phyloP scores from a whole-genome alignment of 1,284 basidiomycete genomes.

The Psilocybe mexicana region DNA sequence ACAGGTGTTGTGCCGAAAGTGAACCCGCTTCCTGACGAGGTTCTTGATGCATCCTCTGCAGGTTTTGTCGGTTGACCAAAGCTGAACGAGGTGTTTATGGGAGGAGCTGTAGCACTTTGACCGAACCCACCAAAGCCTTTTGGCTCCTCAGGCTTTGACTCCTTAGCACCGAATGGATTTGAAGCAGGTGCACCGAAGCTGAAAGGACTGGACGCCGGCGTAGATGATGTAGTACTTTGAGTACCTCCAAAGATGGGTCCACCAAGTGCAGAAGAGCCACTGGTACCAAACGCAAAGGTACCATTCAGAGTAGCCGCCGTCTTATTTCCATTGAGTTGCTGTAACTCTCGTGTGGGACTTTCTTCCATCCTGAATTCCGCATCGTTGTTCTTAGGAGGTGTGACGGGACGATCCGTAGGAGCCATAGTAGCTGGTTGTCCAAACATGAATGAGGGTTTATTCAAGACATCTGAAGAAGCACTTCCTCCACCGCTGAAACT shows the following conservation, averaged over 20 bases:
- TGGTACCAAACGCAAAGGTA: conserved; percentile 46
- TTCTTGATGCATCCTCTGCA: conserved; percentile 25
- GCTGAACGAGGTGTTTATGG: conserved; percentile 29
- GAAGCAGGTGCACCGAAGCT: conserved; percentile 34
- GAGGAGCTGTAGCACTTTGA: conserved; percentile 21
- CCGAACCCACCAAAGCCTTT: conserved; percentile 35
- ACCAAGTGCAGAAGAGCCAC: conserved; percentile 30
- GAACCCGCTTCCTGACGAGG: conserved; percentile 41
- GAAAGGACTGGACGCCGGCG: conserved; percentile 36
- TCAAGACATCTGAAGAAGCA: conserved; percentile 28
- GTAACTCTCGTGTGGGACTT: conserved; percentile 60
- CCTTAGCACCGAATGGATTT: conserved; percentile 34
- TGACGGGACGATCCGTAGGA: conserved; percentile 39
- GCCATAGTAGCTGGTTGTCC: conserved; percentile 29
- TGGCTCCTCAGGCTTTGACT: conserved; percentile 29
- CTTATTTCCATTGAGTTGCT: conserved; percentile 36
- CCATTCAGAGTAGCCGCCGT: conserved; percentile 36
- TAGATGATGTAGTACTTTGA: conserved; percentile 17
- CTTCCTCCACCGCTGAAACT: conserved; percentile 31
- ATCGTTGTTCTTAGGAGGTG: conserved; percentile 55
- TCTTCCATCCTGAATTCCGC: conserved; percentile 71
- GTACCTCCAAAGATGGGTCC: conserved; percentile 33
- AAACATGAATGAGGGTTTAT: conserved; percentile 38
- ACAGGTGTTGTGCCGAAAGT: conserved; percentile 42
- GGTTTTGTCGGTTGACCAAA: conserved; percentile 30